phyloP scores from a whole-genome alignment of 345 rosid genomes.

The Clarkia xantiana region DNA sequence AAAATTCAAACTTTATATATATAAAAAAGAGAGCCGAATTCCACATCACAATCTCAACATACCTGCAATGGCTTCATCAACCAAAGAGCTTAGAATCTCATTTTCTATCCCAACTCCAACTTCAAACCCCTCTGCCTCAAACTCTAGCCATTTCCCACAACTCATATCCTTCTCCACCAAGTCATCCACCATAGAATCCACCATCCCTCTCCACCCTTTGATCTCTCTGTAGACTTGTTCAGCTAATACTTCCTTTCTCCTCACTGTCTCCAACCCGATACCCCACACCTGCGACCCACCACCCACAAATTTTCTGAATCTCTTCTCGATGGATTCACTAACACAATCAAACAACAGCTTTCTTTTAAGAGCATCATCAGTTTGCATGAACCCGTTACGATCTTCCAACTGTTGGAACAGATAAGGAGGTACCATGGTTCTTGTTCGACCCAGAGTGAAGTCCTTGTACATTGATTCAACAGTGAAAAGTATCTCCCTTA shows the following conservation, averaged over 20 bases:
- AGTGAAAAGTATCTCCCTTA: slow-evolving; percentile 41
- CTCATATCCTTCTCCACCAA: slow-evolving; percentile 91
- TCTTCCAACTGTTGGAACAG: slow-evolving; percentile 60
- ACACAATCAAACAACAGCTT: slow-evolving; percentile 60
- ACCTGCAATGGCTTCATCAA: slow-evolving; percentile 53
- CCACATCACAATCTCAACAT: slow-evolving; percentile 9
- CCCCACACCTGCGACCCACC: slow-evolving; percentile 48
- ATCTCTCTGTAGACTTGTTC: slow-evolving; percentile 69
- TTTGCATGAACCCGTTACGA: slow-evolving; percentile 16
- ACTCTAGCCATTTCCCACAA: slow-evolving; percentile 73
- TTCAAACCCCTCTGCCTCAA: slow-evolving; percentile 46
- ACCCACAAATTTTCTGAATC: slow-evolving; percentile 31
- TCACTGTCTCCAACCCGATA: slow-evolving; percentile 36
- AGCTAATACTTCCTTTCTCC: slow-evolving; percentile 41
- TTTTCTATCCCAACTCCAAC: slow-evolving; percentile 49
- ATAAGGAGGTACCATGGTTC: slow-evolving; percentile 35
- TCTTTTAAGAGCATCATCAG: slow-evolving; percentile 17
- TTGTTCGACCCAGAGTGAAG: slow-evolving; percentile 33
- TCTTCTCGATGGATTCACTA: slow-evolving; percentile 50
- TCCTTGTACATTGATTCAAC: slow-evolving; percentile 57
- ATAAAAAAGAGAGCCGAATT: not conserved
- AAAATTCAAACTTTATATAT: too few relatives aligned
- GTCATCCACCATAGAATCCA: slow-evolving; percentile 81
- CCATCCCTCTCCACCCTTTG: slow-evolving; percentile 42
- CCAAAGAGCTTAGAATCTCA: slow-evolving; percentile 37